Evolutionary conservation across 495 filamentous ascomycete species (phyloP).

Genomic region (Oleoguttula mirabilis): DNA sequence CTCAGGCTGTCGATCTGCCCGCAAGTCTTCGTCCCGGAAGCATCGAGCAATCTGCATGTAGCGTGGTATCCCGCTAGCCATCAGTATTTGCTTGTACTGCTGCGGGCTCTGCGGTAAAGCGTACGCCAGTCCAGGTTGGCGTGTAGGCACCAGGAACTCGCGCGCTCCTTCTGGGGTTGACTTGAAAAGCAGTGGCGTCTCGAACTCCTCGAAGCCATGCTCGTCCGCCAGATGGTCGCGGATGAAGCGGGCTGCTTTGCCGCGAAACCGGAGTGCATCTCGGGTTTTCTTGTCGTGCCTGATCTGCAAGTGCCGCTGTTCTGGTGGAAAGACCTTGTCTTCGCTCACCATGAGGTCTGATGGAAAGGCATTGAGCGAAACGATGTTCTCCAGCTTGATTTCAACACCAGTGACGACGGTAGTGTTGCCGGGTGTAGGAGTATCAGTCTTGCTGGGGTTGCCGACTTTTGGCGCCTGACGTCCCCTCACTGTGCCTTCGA

Average conservation of each 20-base stretch:
- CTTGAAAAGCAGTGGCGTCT: constrained; percentile 92
- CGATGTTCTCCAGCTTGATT: constrained; percentile 50
- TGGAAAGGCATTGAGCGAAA: constrained; percentile 62
- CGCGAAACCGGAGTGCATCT: constrained; percentile 49
- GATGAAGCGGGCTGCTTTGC: constrained; percentile 38
- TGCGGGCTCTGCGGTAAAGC: constrained; percentile 93
- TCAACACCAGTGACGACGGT: constrained; percentile 39
- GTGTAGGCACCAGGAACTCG: constrained; percentile 89
- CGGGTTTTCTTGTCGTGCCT: constrained; percentile 53
- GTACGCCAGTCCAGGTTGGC: constrained; percentile 63
- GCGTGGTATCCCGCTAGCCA: constrained; percentile 68
- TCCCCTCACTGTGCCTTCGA: constrained; percentile 13
- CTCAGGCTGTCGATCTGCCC: constrained; percentile 90
- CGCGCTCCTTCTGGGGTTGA: constrained; percentile 92
- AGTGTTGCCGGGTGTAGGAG: background rate
- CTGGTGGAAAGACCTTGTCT: constrained; percentile 56
- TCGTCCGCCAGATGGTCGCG: constrained; percentile 39
- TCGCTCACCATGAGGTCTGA: constrained; percentile 61
- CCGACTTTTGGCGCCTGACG: constrained; percentile 7
- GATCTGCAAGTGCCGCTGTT: constrained; percentile 74
- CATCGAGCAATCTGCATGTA: constrained; percentile 93
- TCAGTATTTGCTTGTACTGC: constrained; percentile 97
- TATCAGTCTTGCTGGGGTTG: background rate
- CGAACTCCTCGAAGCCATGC: constrained; percentile 60
- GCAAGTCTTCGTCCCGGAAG: constrained; percentile 88